phyloP scores from a whole-genome alignment of 768 basidiomycete species.

The Hericium alpestre region DNA sequence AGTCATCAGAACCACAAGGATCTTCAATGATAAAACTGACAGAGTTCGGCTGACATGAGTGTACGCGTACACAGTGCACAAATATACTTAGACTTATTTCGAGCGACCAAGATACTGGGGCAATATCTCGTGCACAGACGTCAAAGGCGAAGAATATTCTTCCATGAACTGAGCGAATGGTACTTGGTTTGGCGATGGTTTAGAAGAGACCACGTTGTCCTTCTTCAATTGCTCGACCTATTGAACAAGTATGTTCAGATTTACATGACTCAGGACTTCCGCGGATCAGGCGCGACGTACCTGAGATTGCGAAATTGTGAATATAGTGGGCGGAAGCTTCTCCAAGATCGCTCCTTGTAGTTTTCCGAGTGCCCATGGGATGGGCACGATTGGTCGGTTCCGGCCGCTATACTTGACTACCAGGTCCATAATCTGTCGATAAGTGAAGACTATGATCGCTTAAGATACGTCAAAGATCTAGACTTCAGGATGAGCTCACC shows the following conservation, averaged over 20 bases:
- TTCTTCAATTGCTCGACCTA: conserved; percentile 52
- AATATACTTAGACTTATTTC: background rate
- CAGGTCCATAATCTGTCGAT: conserved; percentile 55
- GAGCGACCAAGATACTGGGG: conserved; percentile 5
- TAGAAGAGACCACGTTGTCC: conserved; percentile 43
- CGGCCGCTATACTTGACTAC: conserved; percentile 45
- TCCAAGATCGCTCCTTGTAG: conserved; percentile 60
- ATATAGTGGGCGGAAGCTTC: conserved; percentile 48
- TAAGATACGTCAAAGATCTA: conserved; percentile 2
- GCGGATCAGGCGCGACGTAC: conserved; percentile 23
- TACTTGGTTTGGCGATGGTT: conserved; percentile 15
- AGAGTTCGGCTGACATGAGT: too few species aligned
- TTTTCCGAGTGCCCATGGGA: conserved; percentile 53
- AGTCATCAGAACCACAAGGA: too few species aligned
- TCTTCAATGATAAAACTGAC: too few species aligned
- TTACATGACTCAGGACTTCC: too few species aligned
- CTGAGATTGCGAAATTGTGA: conserved; percentile 64
- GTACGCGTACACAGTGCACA: too few species aligned
- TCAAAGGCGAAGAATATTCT: conserved; percentile 17
- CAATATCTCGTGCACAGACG: conserved; percentile 17
- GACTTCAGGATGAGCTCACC: conserved; percentile 30
- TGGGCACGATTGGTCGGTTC: conserved; percentile 45
- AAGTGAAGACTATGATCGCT: conserved; percentile 45
- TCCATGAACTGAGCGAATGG: conserved; percentile 20
- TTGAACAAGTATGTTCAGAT: background rate